Evolutionary conservation across 768 basidiomycete species (phyloP).

Genomic region (Cantharellus anzutake): DNA sequence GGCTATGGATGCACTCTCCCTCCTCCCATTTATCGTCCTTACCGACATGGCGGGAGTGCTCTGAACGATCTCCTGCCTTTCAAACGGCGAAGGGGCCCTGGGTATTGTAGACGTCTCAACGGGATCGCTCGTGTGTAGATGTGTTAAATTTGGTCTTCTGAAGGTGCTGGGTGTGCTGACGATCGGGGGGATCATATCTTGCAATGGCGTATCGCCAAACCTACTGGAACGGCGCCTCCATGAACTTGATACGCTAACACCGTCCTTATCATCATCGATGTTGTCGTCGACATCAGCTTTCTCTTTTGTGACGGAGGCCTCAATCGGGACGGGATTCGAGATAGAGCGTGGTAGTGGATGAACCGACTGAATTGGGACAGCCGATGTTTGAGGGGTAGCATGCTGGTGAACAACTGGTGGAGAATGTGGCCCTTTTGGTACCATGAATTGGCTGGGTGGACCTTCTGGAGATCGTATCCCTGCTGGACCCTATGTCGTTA

Average conservation of each 20-base stretch:
- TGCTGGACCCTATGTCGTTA: too few relatives aligned
- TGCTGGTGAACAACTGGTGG: background rate
- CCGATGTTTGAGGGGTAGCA: background rate
- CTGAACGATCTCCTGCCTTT: background rate
- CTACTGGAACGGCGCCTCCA: background rate
- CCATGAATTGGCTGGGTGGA: too few relatives aligned
- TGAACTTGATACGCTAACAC: background rate
- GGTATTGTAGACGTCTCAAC: background rate
- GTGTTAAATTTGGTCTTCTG: background rate
- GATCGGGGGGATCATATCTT: background rate
- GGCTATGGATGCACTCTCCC: too few relatives aligned
- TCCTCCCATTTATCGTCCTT: too few relatives aligned
- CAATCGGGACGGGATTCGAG: too few relatives aligned
- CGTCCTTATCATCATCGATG: too few relatives aligned
- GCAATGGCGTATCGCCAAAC: background rate
- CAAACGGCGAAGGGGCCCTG: background rate
- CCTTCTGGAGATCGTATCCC: too few relatives aligned
- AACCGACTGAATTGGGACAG: background rate
- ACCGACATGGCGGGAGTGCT: background rate
- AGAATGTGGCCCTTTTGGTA: background rate
- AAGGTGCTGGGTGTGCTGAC: background rate
- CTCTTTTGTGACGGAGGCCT: too few relatives aligned
- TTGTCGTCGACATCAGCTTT: too few relatives aligned
- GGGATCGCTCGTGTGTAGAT: background rate
- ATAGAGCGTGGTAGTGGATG: too few relatives aligned